These are phyloP conservation scores for Thalassiosira profunda DNA, from an alignment of 108 stramenopile species.

Conservation along the genomic window DNA sequence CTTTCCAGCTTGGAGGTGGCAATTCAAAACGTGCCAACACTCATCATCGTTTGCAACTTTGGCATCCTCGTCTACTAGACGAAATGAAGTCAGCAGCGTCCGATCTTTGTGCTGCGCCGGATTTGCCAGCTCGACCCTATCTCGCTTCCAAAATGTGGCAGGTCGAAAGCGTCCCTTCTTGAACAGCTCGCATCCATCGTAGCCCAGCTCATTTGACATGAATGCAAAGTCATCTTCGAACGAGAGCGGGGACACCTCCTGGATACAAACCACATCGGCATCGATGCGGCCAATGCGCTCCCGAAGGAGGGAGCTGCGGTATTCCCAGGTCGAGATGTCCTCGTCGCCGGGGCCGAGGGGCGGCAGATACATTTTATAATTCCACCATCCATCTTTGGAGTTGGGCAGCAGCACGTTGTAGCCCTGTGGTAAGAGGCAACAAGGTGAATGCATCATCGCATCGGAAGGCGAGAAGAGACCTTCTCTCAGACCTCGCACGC, in stretches of 20 bases:
- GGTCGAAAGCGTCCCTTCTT: conserved; percentile 85
- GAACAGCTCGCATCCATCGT: conserved; percentile 83
- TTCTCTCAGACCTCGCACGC: too few species aligned
- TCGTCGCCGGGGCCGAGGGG: conserved; percentile 56
- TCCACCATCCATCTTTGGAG: conserved; percentile 91
- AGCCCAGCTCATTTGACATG: conserved; percentile 80
- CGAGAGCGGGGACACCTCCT: conserved; percentile 86
- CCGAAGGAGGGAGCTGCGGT: conserved; percentile 60
- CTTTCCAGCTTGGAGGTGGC: conserved; percentile 93
- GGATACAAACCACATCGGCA: conserved; percentile 92
- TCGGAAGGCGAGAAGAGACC: too few species aligned
- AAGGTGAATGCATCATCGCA: too few species aligned
- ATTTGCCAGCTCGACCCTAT: conserved; percentile 60
- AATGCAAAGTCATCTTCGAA: conserved; percentile 93
- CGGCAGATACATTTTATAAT: conserved; percentile 92
- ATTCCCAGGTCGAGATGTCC: conserved; percentile 62
- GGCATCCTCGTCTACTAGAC: conserved; percentile 5
- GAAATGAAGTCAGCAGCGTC: conserved; percentile 84
- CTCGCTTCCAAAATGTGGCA: conserved; percentile 94
- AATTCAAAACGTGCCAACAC: conserved; percentile 86
- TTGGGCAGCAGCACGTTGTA: conserved; percentile 94
- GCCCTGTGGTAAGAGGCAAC: too few species aligned
- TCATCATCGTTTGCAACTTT: neutral
- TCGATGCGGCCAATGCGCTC: conserved; percentile 57
- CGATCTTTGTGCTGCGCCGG: conserved; percentile 92